These are phyloP conservation scores for Silene coronaria DNA, from an alignment of 179 eudicot genomes.

Conservation along the genomic window DNA sequence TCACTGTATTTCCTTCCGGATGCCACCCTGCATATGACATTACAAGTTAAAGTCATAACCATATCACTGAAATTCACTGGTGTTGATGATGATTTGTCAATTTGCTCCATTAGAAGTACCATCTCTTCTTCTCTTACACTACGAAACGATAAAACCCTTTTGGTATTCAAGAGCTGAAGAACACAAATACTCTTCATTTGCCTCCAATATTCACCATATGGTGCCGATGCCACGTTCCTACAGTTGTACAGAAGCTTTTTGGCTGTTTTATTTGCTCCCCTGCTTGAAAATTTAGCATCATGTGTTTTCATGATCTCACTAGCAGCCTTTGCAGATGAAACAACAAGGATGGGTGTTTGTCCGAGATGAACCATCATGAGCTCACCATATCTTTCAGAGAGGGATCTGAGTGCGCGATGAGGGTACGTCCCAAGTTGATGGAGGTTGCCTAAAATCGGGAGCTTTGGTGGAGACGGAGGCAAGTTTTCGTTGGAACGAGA, in stretches of 20 bases:
- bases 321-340: constrained; percentile 48
- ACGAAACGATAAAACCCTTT: constrained; percentile 27
- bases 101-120: constrained; percentile 22
- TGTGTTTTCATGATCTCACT: constrained; percentile 32
- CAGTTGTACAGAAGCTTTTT: constrained; percentile 27
- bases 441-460: constrained; percentile 51
- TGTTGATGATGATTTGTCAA: constrained; percentile 8
- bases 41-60: constrained; percentile 26
- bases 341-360: constrained; percentile 28
- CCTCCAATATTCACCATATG: constrained; percentile 40
- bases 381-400: constrained; percentile 35
- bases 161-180: constrained; percentile 30
- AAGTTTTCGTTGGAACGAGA: constrained; percentile 21
- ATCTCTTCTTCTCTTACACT: constrained; percentile 30
- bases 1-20: constrained; percentile 39
- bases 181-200: constrained; percentile 34
- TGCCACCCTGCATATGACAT: constrained; percentile 39
- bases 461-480: constrained; percentile 50
- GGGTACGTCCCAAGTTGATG: constrained; percentile 47
- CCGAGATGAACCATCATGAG: constrained; percentile 46
- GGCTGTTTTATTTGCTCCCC: constrained; percentile 12
- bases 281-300: constrained; percentile 25
- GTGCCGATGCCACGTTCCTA: constrained; percentile 25
- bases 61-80: constrained; percentile 28
- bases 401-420: constrained; percentile 36